These are phyloP conservation scores for Fusarium piperis DNA, from an alignment of 2,329 filamentous ascomycete species.

Conservation along the genomic window DNA sequence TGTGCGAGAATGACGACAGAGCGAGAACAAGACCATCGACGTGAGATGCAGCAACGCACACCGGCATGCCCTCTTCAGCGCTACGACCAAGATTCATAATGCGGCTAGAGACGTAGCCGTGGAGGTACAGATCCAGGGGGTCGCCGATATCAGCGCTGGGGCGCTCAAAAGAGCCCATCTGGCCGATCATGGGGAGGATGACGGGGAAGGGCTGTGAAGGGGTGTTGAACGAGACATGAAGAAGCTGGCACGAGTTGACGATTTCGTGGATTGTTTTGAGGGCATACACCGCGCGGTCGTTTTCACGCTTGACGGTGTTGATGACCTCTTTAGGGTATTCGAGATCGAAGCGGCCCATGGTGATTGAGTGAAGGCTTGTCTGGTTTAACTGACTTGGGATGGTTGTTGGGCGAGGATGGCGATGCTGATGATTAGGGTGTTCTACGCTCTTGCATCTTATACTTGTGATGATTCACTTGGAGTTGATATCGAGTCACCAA, in stretches of 20 bases:
- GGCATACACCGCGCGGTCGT: slow-evolving; percentile 74
- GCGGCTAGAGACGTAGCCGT: slow-evolving; percentile 84
- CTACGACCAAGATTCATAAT: slow-evolving; percentile 72
- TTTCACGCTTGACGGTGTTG: slow-evolving; percentile 75
- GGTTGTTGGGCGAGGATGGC: background rate
- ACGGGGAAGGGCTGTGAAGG: slow-evolving; percentile 75
- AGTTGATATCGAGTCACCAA: background rate
- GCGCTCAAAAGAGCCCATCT: slow-evolving; percentile 76
- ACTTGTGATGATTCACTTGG: background rate
- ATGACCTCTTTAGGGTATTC: slow-evolving; percentile 71
- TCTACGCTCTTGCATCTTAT: slow-evolving; percentile 4
- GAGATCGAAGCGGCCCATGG: slow-evolving; percentile 53
- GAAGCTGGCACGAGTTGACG: slow-evolving; percentile 76
- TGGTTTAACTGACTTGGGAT: background rate
- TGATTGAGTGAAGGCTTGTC: background rate
- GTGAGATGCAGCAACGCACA: slow-evolving; percentile 77
- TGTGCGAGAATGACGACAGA: slow-evolving; percentile 82
- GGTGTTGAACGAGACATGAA: slow-evolving; percentile 81
- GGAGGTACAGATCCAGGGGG: slow-evolving; percentile 80
- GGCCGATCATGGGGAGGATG: slow-evolving; percentile 86
- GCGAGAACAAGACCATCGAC: slow-evolving; percentile 84
- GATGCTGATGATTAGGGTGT: background rate
- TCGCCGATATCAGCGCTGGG: slow-evolving; percentile 70
- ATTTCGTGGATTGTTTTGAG: slow-evolving; percentile 78
- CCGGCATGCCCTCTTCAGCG: slow-evolving; percentile 64